Base-by-base conservation (phyloP, 306 rosid species). In the Lablab purpureus region DNA sequence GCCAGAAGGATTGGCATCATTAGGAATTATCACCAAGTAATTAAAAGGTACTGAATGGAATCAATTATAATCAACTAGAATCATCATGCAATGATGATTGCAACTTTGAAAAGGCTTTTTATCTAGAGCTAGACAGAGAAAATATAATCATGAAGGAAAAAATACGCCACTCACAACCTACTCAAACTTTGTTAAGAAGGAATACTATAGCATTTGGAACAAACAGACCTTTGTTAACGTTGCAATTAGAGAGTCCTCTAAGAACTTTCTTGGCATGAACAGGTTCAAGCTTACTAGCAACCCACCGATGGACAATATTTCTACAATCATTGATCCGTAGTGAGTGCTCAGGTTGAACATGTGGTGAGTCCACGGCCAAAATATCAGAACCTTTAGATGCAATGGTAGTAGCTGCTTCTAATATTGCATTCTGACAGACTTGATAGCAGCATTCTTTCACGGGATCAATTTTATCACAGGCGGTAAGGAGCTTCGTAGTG, bases 371-470 rank as follows among this genome's bases (percentile, higher is more conserved):
- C 62, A 83, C 64, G 78, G 89, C 85, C 86, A 88, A 83, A 86
- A 87, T 49, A 76, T 87, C 90, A 34, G 98, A 90, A 78, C 88
- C 84, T 85, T 88, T 89, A 47, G 87, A 82, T 19, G 98, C 90
- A 81, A 95, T 82, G 67, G 80, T 79, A 4, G 89, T 91, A 66
- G 99, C 94, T 69, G 99, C 98, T 85, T 95, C 99, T 71, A 75
- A 82, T 81, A 95, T 91, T 73, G 99, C 97, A 87, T 87, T 87
- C 85, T 93, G 97, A 77, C 99, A 95, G 60, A 77, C 75, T 68
- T 89, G 93, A 34, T 85, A 84, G 55, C 97, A 93, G 75, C 99
- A 95, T 84, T 95, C 99, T 75, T 87, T 92, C 72, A 95, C 98
- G 37, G 90, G 98, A 74, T 95, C 93, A 50, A 95, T 87, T 81